These are phyloP conservation scores for Theobroma grandiflorum DNA, from an alignment of 441 rosid species.

Conservation along the genomic window DNA sequence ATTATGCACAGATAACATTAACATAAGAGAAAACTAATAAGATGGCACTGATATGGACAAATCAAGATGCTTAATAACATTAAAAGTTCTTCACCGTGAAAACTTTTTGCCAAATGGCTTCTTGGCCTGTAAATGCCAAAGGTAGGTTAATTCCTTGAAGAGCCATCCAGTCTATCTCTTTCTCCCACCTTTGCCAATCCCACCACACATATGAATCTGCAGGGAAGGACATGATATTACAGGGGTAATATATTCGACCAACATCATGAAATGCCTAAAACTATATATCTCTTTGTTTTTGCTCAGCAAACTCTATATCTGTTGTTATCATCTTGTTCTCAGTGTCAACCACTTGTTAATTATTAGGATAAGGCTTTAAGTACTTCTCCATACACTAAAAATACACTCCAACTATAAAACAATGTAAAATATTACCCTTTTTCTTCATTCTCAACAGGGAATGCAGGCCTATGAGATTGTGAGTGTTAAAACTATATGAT, in stretches of 20 bases:
- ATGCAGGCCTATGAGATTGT: conserved; percentile 1
- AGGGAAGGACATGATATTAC: conserved; percentile 33
- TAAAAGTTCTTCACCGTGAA: conserved; percentile 63
- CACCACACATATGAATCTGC: conserved; percentile 98
- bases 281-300: background rate
- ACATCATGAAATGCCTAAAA: conserved; percentile 7
- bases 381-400: background rate
- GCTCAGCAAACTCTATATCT: background rate
- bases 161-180: conserved; percentile 99
- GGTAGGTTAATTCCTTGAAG: conserved; percentile 98
- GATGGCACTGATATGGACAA: background rate
- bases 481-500: background rate
- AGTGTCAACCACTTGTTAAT: conserved; percentile 13
- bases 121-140: conserved; percentile 95
- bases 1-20: background rate
- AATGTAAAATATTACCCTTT: background rate
- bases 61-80: conserved; percentile 31
- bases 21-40: conserved; percentile 3
- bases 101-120: conserved; percentile 95
- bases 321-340: background rate
- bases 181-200: conserved; percentile 98
- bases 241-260: conserved; percentile 19
- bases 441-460: background rate
- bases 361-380: background rate
- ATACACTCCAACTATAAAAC: background rate